Percentiles rank a stretch among this genome's conserved stretches.
These are phyloP conservation scores for Pseudoscleropodium purum DNA, from an alignment of 225 moss, liverwort and hornwort species.

Conservation along the genomic window DNA sequence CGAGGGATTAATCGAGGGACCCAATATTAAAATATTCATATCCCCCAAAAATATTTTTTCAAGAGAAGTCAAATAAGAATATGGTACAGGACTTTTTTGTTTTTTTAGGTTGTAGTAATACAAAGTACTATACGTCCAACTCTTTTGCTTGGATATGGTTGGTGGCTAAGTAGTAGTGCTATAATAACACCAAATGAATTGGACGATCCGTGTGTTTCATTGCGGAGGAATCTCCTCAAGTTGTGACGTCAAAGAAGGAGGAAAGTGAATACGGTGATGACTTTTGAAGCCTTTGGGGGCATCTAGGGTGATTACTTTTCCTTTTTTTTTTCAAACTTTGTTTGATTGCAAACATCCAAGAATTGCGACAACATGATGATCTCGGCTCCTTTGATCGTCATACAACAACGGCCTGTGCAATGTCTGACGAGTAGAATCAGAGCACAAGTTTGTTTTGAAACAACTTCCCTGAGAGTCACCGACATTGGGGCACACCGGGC, in stretches of 20 bases:
- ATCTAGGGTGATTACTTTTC: not conserved
- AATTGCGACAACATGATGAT: not conserved
- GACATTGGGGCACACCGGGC: not conserved
- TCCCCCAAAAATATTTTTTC: accelerated
- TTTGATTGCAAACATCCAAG: not conserved
- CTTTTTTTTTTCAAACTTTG: not conserved
- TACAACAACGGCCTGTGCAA: not conserved
- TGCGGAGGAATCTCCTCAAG: not conserved
- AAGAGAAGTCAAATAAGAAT: not conserved
- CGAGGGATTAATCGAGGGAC: accelerated
- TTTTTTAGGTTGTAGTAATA: too few relatives aligned
- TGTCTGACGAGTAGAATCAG: not conserved
- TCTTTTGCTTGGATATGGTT: not conserved
- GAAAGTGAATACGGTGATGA: not conserved
- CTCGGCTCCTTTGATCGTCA: too few relatives aligned
- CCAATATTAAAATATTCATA: not conserved
- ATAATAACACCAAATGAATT: not conserved
- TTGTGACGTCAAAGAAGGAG: not conserved
- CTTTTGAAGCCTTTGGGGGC: not conserved
- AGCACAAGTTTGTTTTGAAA: not conserved
- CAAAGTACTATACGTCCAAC: too few relatives aligned
- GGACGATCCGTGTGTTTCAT: not conserved
- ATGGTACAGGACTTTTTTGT: not conserved
- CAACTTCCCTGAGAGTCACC: not conserved
- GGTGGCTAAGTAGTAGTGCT: not conserved